phyloP scores from a whole-genome alignment of 2,329 filamentous ascomycete genomes.

The Amesomyces nigricolor region DNA sequence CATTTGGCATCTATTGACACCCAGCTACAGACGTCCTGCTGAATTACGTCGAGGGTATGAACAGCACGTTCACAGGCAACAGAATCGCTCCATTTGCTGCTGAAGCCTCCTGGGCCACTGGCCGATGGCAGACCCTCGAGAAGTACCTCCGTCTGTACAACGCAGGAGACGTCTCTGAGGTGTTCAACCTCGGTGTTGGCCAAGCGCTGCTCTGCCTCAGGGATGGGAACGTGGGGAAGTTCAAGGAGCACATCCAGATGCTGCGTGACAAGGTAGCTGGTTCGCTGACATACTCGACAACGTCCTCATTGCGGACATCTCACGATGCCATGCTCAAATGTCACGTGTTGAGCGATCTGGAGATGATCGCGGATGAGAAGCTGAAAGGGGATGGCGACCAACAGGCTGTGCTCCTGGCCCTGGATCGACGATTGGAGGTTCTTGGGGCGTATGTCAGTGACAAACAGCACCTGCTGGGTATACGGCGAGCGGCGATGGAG shows the following conservation, averaged over 20 bases:
- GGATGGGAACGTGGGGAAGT: constrained; percentile 43
- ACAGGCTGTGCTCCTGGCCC: constrained; percentile 43
- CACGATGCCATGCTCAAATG: constrained; percentile 82
- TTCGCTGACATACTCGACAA: constrained; percentile 69
- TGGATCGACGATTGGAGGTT: constrained; percentile 77
- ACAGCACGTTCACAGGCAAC: constrained; percentile 44
- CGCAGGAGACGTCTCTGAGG: constrained; percentile 45
- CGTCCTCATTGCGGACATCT: constrained; percentile 73
- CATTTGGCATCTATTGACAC: background rate
- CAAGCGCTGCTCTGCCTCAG: constrained; percentile 58
- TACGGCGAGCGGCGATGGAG: constrained; percentile 84
- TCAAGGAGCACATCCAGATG: constrained; percentile 53
- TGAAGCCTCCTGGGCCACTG: constrained; percentile 87
- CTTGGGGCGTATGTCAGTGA: constrained; percentile 85
- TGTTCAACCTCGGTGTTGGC: constrained; percentile 82
- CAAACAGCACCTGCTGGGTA: constrained; percentile 86
- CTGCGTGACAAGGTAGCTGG: constrained; percentile 67
- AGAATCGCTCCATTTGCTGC: constrained; percentile 75
- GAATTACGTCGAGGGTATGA: constrained; percentile 77
- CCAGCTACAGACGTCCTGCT: constrained; percentile 64
- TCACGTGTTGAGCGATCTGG: constrained; percentile 82
- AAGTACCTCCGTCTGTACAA: constrained; percentile 56
- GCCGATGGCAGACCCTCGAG: constrained; percentile 70
- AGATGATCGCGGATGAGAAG: constrained; percentile 59
- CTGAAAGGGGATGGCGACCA: constrained; percentile 37